A percentile compares a stretch with the other conserved stretches of the same genome.
phyloP scores from a whole-genome alignment of 441 rosid species.

The Pelargonium cotyledonis region DNA sequence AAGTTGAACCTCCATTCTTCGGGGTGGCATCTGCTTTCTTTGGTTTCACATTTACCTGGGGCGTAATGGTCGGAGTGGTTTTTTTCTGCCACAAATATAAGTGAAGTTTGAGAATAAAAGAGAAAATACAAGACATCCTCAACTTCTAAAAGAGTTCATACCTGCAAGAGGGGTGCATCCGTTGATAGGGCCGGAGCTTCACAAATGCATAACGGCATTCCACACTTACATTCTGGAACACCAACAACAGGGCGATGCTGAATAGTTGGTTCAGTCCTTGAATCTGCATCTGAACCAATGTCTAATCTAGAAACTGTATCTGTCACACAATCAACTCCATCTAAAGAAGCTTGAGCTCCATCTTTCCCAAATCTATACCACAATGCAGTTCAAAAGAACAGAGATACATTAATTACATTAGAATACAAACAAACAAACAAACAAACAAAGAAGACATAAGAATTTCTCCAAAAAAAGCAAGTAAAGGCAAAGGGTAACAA shows the following conservation, averaged over 20 bases:
- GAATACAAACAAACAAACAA: neutral
- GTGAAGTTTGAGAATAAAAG: slow-evolving; percentile 12
- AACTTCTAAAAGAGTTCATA: slow-evolving; percentile 18
- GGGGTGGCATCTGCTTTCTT: slow-evolving; percentile 38
- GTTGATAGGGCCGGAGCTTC: slow-evolving; percentile 48
- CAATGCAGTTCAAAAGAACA: slow-evolving; percentile 14
- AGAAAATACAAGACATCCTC: neutral
- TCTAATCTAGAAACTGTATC: slow-evolving; percentile 48
- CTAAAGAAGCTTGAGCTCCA: slow-evolving; percentile 29
- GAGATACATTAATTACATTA: too few relatives aligned
- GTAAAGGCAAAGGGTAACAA: too few relatives aligned
- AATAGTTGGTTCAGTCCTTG: slow-evolving; percentile 30
- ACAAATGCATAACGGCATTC: slow-evolving; percentile 93
- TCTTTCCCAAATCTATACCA: slow-evolving; percentile 37
- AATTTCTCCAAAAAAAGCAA: too few relatives aligned
- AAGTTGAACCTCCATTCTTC: slow-evolving; percentile 59
- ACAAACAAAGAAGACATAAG: neutral
- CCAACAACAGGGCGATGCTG: slow-evolving; percentile 26
- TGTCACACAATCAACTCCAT: slow-evolving; percentile 36
- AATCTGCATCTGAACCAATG: slow-evolving; percentile 31
- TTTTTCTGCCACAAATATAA: slow-evolving; percentile 32
- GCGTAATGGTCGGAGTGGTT: slow-evolving; percentile 14
- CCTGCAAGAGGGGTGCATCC: slow-evolving; percentile 32
- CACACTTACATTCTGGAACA: slow-evolving; percentile 71
- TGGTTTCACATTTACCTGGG: slow-evolving; percentile 33